Base-by-base conservation (phyloP, 768 basidiomycete genomes). In the Multifurca ochricompacta region DNA sequence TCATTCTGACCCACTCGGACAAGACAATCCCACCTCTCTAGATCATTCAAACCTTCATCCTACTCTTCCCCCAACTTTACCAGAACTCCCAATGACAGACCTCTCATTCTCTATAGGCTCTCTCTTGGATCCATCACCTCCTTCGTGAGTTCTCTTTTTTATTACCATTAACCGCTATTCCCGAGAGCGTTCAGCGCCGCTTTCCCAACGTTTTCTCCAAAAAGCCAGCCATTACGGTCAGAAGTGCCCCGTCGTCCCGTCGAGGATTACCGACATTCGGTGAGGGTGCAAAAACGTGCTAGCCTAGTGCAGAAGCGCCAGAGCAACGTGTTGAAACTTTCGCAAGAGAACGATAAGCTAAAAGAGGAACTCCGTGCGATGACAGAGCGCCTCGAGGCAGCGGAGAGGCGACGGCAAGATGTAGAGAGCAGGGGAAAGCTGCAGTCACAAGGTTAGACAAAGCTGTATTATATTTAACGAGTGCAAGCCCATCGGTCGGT, bases 331-430 rank as follows among this genome's bases (percentile, higher is more conserved):
- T 67, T 86, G 64, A 87, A 84, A 64, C 73, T 91, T 32, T 75
- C 83, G 19, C 75, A 85, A 70, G 87, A 91, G 74, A 85, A 89
- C 67, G 83, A 86, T 67, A 85, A 82, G 67, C 71, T 91, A 56
- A 82, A 84, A 68, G 82, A 77, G 46, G 81, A 88, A 69, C 76
- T 91, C 64, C 80, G 75, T 64, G 84, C 80, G 46, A 84, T 90
- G 82, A 75, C 78, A 18, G 85, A 84, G 58, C 71, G 85, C 61
- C 71, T 90, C 60, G 85, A 87, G 69, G 82, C 82, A 13, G 84
- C 82, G 18, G 87, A 89, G 69, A 77, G 79, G 53, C 77, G 75
- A 59, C 78, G 81, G 62, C 66, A 61, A 46, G 73, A 76, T 63
- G 63, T 77, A 42, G 70, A 71, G 59, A 45, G 48, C 14, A 47